Percentiles rank a stretch among this genome's conserved stretches.
Evolutionary conservation across 345 rosid genomes (phyloP).

Genomic region (Erucastrum elatum): DNA sequence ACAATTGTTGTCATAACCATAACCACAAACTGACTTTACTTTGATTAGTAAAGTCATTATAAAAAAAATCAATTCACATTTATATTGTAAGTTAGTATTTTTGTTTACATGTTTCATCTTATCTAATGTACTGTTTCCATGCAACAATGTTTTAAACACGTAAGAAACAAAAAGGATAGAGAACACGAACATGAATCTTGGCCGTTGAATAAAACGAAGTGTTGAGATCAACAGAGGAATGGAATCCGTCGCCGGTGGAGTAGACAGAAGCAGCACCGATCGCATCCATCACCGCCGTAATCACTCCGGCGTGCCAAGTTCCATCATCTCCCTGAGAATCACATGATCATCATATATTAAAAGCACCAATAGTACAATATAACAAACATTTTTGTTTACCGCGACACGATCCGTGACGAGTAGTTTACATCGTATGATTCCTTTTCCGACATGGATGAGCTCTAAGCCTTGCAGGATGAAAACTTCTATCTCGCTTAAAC

Average conservation of each 20-base stretch:
- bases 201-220: constrained; percentile 51
- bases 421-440: constrained; percentile 38
- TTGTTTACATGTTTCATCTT: background rate
- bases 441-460: constrained; percentile 36
- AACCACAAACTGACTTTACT: background rate
- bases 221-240: constrained; percentile 49
- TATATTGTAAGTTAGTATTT: background rate
- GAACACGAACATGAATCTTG: constrained; percentile 44
- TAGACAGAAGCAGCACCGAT: constrained; percentile 50
- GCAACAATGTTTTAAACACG: background rate
- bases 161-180: background rate
- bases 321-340: constrained; percentile 35
- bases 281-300: constrained; percentile 50
- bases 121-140: background rate
- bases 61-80: background rate
- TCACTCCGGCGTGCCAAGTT: constrained; percentile 59
- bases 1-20: background rate
- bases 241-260: constrained; percentile 36
- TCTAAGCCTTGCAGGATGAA: constrained; percentile 25
- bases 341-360: background rate
- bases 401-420: constrained; percentile 34
- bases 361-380: background rate
- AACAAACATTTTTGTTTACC: background rate
- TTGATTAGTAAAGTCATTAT: background rate
- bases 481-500: background rate